These are phyloP conservation scores for Cytospora chrysosperma DNA, from an alignment of 2,329 filamentous ascomycete genomes.

Conservation along the genomic window DNA sequence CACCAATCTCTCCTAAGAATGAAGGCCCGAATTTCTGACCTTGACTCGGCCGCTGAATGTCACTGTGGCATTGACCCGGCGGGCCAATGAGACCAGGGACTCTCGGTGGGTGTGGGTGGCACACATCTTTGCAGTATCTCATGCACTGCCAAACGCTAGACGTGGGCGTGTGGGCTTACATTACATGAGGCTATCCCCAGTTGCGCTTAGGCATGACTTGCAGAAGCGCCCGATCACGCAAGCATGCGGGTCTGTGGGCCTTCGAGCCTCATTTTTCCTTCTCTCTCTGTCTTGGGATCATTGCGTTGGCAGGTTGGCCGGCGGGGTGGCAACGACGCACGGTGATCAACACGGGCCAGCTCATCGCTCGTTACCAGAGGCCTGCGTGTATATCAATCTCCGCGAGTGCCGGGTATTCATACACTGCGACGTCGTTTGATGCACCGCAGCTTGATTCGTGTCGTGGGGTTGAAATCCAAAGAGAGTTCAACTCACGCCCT, in stretches of 20 bases:
- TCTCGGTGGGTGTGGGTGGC: neutral
- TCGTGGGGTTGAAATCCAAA: neutral
- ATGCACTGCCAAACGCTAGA: neutral
- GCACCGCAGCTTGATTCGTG: neutral
- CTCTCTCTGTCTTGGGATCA: neutral
- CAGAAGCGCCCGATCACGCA: neutral
- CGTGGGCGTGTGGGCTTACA: neutral
- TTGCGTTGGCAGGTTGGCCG: no score
- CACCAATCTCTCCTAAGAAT: neutral
- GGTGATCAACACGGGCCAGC: neutral
- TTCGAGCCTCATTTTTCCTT: neutral
- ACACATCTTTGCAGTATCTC: neutral
- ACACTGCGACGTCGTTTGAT: neutral
- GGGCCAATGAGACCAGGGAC: neutral
- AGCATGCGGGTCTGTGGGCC: neutral
- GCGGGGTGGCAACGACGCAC: neutral
- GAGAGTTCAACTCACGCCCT: neutral
- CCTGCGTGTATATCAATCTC: neutral
- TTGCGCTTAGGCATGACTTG: neutral
- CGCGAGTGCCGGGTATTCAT: neutral
- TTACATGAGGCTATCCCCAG: neutral
- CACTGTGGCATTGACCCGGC: neutral
- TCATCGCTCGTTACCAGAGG: neutral
- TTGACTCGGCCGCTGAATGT: neutral
- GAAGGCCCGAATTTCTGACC: no score